phyloP scores from a whole-genome alignment of 192 early-diverging fungal species.

The Coemansia biformis region DNA sequence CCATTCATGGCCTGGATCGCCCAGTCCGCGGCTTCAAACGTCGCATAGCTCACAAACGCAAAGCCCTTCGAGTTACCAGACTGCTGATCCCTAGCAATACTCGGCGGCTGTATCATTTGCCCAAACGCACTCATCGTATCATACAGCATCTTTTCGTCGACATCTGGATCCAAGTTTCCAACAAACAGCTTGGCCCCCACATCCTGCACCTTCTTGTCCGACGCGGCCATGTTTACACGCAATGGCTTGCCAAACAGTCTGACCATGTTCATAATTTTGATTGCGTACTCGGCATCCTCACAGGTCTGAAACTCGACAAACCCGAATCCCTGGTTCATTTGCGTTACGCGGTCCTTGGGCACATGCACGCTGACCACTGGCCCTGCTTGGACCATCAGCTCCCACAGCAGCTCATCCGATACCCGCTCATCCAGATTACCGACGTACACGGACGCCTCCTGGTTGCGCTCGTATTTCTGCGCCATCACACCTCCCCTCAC shows the following conservation, averaged over 20 bases:
- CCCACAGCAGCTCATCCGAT: constrained; percentile 92
- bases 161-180: constrained; percentile 89
- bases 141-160: constrained; percentile 84
- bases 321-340: constrained; percentile 89
- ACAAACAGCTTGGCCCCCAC: constrained; percentile 96
- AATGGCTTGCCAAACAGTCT: constrained; percentile 93
- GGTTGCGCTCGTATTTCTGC: constrained; percentile 72
- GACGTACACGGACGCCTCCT: constrained; percentile 96
- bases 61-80: constrained; percentile 86
- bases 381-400: constrained; percentile 97
- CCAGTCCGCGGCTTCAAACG: constrained; percentile 93
- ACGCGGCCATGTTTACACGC: constrained; percentile 65
- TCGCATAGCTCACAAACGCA: constrained; percentile 87
- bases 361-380: constrained; percentile 93
- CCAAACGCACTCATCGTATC: constrained; percentile 98
- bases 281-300: constrained; percentile 95
- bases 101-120: constrained; percentile 75
- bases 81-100: constrained; percentile 78
- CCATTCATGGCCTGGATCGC: constrained; percentile 98
- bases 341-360: constrained; percentile 95
- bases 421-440: constrained; percentile 95
- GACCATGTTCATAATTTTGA: constrained; percentile 95
- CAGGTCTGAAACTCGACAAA: constrained; percentile 92
- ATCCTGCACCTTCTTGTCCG: constrained; percentile 69
- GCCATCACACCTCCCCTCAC: no score